These are phyloP conservation scores for Shiraia sp. DNA, from an alignment of 2,329 filamentous ascomycete species.

Conservation along the genomic window DNA sequence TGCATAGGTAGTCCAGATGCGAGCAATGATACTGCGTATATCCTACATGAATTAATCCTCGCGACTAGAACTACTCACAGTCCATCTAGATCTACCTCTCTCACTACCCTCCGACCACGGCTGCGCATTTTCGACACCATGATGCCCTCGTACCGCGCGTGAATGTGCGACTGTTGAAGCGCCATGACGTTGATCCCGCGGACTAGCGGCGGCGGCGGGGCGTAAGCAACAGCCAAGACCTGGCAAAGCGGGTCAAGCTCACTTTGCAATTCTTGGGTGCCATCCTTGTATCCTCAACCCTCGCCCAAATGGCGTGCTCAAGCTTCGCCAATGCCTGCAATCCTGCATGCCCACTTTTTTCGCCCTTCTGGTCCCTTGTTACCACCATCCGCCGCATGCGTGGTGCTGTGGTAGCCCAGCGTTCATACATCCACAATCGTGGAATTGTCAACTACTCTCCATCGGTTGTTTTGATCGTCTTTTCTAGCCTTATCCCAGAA, in stretches of 20 bases:
- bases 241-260: slow-evolving; percentile 3
- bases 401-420: too few species aligned
- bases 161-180: neutral
- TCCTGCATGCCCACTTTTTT: slow-evolving; percentile 5
- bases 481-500: too few species aligned
- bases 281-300: slow-evolving; percentile 8
- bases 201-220: neutral
- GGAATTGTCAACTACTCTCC: neutral
- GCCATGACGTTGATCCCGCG: slow-evolving; percentile 15
- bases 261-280: slow-evolving; percentile 1
- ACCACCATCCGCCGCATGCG: too few species aligned
- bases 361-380: slow-evolving; percentile 1
- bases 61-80: too few species aligned
- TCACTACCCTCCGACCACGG: too few species aligned
- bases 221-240: slow-evolving; percentile 14
- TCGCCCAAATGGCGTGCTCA: slow-evolving; percentile 13
- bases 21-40: too few species aligned
- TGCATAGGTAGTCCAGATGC: too few species aligned
- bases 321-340: slow-evolving; percentile 18
- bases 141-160: neutral
- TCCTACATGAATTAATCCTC: too few species aligned
- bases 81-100: neutral
- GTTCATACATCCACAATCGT: neutral
- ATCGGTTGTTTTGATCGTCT: too few species aligned
- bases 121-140: neutral